Base-by-base conservation (phyloP, 768 basidiomycete genomes). In the Arthromyces matolae region DNA sequence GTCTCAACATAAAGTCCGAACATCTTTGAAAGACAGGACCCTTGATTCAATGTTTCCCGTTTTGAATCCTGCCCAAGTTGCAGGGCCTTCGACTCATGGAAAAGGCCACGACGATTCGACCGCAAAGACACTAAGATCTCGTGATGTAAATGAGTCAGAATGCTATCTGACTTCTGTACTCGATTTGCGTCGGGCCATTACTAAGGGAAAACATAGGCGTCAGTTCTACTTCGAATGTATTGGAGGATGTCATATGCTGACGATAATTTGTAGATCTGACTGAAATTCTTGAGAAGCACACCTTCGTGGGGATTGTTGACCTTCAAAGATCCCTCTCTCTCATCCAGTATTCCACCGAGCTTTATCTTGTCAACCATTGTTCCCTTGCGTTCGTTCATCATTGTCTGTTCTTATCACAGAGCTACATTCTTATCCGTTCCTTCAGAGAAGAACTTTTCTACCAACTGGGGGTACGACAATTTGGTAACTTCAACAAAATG, bases 361-460 rank as follows among this genome's bases (percentile, higher is more conserved):
- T 99, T 1, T 99, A 92, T 64, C 76, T 97, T 10, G 76, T 96
- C 48, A 91, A 96, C 53, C 89, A 97, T 58, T 84, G 80, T 22
- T 71, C 83, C 3, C 69, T 98, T 29, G 84, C 86, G 92, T 96
- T 65, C 43, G 90, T 79, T 20, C n/a, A n/a, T n/a, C n/a, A n/a
- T n/a, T n/a, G n/a, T n/a, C n/a, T n/a, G n/a, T n/a, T n/a, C n/a
- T n/a, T n/a, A n/a, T n/a, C n/a, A n/a, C n/a, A n/a, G n/a, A n/a
- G n/a, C n/a, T n/a, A n/a, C n/a, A n/a, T n/a, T n/a, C n/a, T n/a
- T n/a, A n/a, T n/a, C n/a, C n/a, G n/a, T n/a, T n/a, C n/a, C n/a
- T n/a, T n/a, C n/a, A 96, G 93, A 0, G 93, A 96, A 59, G 93
- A 96, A 56, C 73, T 96, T 27, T 95, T 98, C 64, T 97, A 96